Conservation (phyloP, 371 early-diverging fungal genomes). For the Saksenaea oblongispora region DNA sequence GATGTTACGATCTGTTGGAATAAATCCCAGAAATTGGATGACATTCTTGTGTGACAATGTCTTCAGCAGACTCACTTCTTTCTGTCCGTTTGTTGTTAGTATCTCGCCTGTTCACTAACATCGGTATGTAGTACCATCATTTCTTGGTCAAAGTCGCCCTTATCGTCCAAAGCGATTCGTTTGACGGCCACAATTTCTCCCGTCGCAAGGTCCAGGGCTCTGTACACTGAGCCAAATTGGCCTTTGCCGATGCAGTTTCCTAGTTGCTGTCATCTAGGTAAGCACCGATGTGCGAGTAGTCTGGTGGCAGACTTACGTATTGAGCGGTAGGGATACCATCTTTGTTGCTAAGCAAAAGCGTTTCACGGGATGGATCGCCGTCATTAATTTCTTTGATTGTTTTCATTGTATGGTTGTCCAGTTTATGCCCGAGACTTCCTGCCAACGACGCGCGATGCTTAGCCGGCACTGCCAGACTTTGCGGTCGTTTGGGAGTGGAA, state of each 20-base stretch:
- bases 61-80: conserved; percentile 71
- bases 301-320: conserved; percentile 23
- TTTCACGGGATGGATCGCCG: conserved; percentile 18
- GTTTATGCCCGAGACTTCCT: conserved; percentile 32
- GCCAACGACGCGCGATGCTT: conserved; percentile 12
- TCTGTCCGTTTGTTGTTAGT: conserved; percentile 13
- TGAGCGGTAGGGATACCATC: conserved; percentile 25
- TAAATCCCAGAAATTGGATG: conserved; percentile 83
- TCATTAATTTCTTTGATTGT: conserved; percentile 16
- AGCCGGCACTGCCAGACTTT: conserved; percentile 23
- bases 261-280: conserved; percentile 56
- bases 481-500: conserved; percentile 11
- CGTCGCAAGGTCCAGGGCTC: conserved; percentile 80
- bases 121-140: conserved; percentile 49
- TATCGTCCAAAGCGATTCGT: conserved; percentile 67
- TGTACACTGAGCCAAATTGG: conserved; percentile 87
- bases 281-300: not conserved
- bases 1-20: conserved; percentile 68
- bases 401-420: conserved; percentile 28
- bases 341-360: conserved; percentile 23
- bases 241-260: conserved; percentile 93
- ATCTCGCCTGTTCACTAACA: not conserved
- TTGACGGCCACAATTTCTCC: conserved; percentile 91
- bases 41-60: conserved; percentile 79
- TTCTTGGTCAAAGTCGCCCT: conserved; percentile 50